Conservation (phyloP, 2,329 filamentous ascomycete species). For the Penicillium sp. region DNA sequence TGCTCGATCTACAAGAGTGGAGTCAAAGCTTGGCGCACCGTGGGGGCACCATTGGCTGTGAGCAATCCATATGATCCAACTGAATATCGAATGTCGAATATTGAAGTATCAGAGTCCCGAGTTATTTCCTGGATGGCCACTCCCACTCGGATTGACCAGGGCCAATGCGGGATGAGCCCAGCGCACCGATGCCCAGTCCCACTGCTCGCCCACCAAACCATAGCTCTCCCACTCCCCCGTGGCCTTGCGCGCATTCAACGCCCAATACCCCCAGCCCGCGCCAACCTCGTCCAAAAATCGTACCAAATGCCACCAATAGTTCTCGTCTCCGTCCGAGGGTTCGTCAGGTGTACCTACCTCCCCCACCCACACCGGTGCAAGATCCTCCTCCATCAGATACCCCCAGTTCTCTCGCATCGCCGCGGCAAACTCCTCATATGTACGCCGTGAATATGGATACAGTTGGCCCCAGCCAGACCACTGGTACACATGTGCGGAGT, state of each 20-base stretch:
- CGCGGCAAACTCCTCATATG: conserved; percentile 64
- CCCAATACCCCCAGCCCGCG: conserved; percentile 73
- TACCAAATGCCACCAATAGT: conserved; percentile 70
- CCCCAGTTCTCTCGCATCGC: conserved; percentile 70
- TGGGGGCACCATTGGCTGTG: conserved; percentile 3
- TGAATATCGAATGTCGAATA: no score
- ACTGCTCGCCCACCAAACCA: conserved; percentile 65
- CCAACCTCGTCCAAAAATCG: conserved; percentile 62
- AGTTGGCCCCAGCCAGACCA: conserved; percentile 72
- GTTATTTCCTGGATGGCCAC: no score
- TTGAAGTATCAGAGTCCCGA: no score
- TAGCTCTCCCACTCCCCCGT: conserved; percentile 63
- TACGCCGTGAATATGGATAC: conserved; percentile 64
- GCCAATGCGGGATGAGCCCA: conserved; percentile 57
- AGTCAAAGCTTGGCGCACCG: conserved; percentile 5
- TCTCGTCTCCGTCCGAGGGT: conserved; percentile 61
- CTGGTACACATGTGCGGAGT: conserved; percentile 70
- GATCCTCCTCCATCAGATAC: conserved; percentile 61
- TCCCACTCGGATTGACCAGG: not conserved
- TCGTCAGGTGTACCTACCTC: conserved; percentile 65
- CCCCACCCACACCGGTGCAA: conserved; percentile 69
- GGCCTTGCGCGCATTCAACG: conserved; percentile 69
- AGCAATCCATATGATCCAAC: not conserved
- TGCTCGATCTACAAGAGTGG: no score
- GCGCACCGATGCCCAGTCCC: conserved; percentile 59